Percentiles rank a stretch among this genome's conserved stretches.
phyloP scores from a whole-genome alignment of 805 yeast genomes.

The Metschnikowia peoriensis region DNA sequence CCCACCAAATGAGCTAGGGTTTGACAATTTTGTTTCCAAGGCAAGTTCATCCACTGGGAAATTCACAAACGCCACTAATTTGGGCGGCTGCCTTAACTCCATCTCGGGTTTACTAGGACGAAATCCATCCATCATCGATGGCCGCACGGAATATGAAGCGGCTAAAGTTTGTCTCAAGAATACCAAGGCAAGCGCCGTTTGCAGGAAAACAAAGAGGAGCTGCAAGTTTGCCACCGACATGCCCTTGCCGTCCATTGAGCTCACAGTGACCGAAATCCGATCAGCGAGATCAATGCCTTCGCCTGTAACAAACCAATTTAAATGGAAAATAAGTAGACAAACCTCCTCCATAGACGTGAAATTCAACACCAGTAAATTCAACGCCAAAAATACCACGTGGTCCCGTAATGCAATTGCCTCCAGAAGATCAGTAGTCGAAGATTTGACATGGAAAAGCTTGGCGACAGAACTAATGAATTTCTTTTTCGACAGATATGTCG shows the following conservation, averaged over 20 bases:
- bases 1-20: conserved; percentile 14
- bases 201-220: conserved; percentile 16
- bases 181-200: conserved; percentile 16
- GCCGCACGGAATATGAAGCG: conserved; percentile 21
- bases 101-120: conserved; percentile 29
- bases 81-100: conserved; percentile 33
- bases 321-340: conserved; percentile 37
- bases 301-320: conserved; percentile 43
- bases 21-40: conserved; percentile 9
- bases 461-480: conserved; percentile 35
- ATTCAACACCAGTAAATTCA: conserved; percentile 37
- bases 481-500: conserved; percentile 36
- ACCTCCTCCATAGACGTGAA: conserved; percentile 53
- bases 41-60: conserved; percentile 14
- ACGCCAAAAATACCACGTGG: conserved; percentile 24
- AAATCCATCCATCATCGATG: conserved; percentile 25
- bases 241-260: conserved; percentile 13
- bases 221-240: conserved; percentile 18
- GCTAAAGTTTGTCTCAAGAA: conserved; percentile 22
- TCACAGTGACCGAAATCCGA: conserved; percentile 16
- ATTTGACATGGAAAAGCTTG: conserved; percentile 18
- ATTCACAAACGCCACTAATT: conserved; percentile 13
- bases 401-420: conserved; percentile 22
- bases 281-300: conserved; percentile 41
- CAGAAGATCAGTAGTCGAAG: conserved; percentile 4